Evolutionary conservation across 1,139 yeast genomes (phyloP).

Genomic region (Hyphopichia khmerensis): DNA sequence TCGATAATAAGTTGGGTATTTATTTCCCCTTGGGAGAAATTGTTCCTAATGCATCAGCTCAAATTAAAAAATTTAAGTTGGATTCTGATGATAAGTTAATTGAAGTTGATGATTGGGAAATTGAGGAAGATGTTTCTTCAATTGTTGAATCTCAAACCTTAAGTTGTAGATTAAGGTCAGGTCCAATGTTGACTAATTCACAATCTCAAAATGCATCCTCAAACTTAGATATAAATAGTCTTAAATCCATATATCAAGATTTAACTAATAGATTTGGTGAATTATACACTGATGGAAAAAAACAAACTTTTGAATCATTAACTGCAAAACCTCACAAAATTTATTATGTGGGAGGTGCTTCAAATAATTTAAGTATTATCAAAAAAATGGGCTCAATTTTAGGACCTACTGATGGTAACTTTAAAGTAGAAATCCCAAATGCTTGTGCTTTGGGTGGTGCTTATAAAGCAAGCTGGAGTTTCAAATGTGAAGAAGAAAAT

Average conservation of each 20-base stretch:
- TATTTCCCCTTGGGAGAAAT: constrained; percentile 89
- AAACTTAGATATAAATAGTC: constrained; percentile 4
- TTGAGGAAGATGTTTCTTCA: constrained; percentile 68
- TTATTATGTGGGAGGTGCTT: constrained; percentile 87
- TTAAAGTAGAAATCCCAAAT: constrained; percentile 73
- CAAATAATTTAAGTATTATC: constrained; percentile 68
- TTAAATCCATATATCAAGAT: constrained; percentile 21
- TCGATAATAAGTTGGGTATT: constrained; percentile 60
- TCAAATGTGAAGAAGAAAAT: constrained; percentile 33
- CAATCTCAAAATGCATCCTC: constrained; percentile 14
- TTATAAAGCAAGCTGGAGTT: constrained; percentile 77
- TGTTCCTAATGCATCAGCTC: constrained; percentile 74
- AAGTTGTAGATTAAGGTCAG: constrained; percentile 76
- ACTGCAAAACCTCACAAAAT: constrained; percentile 65
- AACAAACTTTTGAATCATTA: constrained; percentile 41
- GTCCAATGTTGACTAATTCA: constrained; percentile 55
- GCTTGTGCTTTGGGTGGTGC: constrained; percentile 98
- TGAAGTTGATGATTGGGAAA: constrained; percentile 35
- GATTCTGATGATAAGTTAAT: constrained; percentile 19
- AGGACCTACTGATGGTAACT: constrained; percentile 64
- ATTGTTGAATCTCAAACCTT: constrained; percentile 87
- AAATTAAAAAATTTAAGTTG: constrained; percentile 49
- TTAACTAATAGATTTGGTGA: constrained; percentile 37
- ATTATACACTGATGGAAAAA: constrained; percentile 50
- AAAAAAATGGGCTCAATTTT: constrained; percentile 67